Evolutionary conservation across 257 asterid species (phyloP).

Genomic region (Asclepias syriaca): DNA sequence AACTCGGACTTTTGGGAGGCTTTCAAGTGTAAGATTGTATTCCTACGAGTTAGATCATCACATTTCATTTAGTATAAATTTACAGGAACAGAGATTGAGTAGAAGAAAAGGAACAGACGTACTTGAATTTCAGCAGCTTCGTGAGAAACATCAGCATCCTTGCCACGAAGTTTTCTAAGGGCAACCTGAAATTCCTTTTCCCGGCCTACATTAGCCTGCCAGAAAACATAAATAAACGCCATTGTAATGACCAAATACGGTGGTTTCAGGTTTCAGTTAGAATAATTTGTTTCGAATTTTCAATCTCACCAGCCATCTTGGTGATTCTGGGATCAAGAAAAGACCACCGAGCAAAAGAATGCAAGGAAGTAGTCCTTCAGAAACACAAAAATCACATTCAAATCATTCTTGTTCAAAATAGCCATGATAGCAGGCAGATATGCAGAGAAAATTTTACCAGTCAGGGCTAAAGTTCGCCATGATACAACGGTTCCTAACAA

Average conservation of each 20-base stretch:
- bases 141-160: slow-evolving; percentile 43
- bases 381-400: neutral
- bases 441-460: slow-evolving; percentile 33
- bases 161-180: slow-evolving; percentile 60
- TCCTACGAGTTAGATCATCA: slow-evolving; percentile 29
- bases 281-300: neutral
- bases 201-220: slow-evolving; percentile 78
- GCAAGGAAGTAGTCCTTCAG: slow-evolving; percentile 73
- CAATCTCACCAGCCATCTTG: slow-evolving; percentile 88
- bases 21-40: slow-evolving; percentile 37
- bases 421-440: too few species aligned
- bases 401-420: neutral
- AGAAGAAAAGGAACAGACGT: neutral
- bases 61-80: neutral
- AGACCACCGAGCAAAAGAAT: slow-evolving; percentile 56
- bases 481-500: slow-evolving; percentile 57
- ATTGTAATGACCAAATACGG: neutral
- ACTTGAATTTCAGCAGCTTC: slow-evolving; percentile 82
- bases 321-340: slow-evolving; percentile 83
- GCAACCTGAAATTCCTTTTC: slow-evolving; percentile 61
- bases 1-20: slow-evolving; percentile 46
- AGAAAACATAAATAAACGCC: neutral
- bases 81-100: neutral
- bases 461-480: slow-evolving; percentile 76
- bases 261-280: neutral